A percentile compares a stretch with the other conserved stretches of the same genome.
phyloP scores from a whole-genome alignment of 2,329 filamentous ascomycete genomes.

The Aspergillus novofumigatus region DNA sequence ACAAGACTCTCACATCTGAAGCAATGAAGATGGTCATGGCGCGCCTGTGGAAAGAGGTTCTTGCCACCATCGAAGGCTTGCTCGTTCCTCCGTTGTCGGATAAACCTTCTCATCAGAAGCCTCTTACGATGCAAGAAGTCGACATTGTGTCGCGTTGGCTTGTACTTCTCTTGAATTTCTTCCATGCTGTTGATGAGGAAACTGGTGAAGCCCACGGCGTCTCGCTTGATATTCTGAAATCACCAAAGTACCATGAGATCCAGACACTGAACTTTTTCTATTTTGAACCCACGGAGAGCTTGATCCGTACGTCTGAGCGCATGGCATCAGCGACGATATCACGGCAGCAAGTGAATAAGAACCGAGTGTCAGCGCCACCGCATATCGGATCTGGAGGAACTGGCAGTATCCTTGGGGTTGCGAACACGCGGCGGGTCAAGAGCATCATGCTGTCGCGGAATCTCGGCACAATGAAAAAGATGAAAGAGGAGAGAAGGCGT shows the following conservation, averaged over 20 bases:
- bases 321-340: slow-evolving; percentile 87
- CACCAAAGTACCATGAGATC: slow-evolving; percentile 96
- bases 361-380: slow-evolving; percentile 68
- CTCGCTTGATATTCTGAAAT: slow-evolving; percentile 85
- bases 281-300: slow-evolving; percentile 83
- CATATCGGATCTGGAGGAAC: slow-evolving; percentile 38
- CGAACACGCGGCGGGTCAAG: slow-evolving; percentile 49
- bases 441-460: slow-evolving; percentile 94
- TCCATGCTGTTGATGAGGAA: slow-evolving; percentile 85
- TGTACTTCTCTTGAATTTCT: slow-evolving; percentile 85
- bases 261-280: slow-evolving; percentile 98
- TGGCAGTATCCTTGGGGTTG: slow-evolving; percentile 46
- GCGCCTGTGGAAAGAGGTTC: slow-evolving; percentile 92
- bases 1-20: slow-evolving; percentile 85
- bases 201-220: slow-evolving; percentile 81
- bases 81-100: slow-evolving; percentile 92
- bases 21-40: slow-evolving; percentile 99
- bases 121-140: slow-evolving; percentile 79
- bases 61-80: slow-evolving; percentile 83
- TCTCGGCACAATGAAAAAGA: slow-evolving; percentile 90
- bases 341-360: slow-evolving; percentile 64
- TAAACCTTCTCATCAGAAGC: slow-evolving; percentile 81
- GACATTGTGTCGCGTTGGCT: slow-evolving; percentile 96
- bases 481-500: slow-evolving; percentile 91
- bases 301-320: slow-evolving; percentile 91